A percentile compares a stretch with the other conserved stretches of the same genome.
Conservation (phyloP, 352 stramenopile genomes). For the Phytophthora citricola region DNA sequence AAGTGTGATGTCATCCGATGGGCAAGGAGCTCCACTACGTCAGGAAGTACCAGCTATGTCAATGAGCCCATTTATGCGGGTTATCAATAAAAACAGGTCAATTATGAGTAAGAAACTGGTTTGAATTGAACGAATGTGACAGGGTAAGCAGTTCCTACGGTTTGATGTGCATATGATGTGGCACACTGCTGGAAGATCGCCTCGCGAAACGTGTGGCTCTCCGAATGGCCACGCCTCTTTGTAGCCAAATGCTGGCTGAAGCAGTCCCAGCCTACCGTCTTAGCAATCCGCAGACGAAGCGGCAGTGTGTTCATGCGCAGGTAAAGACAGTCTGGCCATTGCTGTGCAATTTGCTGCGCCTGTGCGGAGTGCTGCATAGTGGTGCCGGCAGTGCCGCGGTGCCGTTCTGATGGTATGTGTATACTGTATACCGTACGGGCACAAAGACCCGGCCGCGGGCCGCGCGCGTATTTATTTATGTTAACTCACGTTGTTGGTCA, state of each 20-base stretch:
- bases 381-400: conserved; percentile 6
- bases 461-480: conserved; percentile 27
- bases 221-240: conserved; percentile 28
- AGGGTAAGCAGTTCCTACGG: background rate
- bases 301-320: background rate
- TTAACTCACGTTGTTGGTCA: conserved; percentile 24
- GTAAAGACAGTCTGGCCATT: background rate
- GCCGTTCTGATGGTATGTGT: conserved; percentile 27
- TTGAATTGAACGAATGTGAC: background rate
- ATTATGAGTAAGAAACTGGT: background rate
- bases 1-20: conserved; percentile 46
- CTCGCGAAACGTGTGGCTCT: conserved; percentile 29
- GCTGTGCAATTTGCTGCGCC: background rate
- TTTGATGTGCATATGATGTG: conserved; percentile 2
- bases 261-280: background rate
- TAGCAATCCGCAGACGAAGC: conserved; percentile 17
- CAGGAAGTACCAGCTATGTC: background rate
- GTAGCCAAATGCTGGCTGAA: conserved; percentile 20
- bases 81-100: background rate
- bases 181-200: conserved; percentile 36
- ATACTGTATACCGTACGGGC: background rate
- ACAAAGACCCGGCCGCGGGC: conserved; percentile 18
- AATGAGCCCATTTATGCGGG: background rate
- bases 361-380: conserved; percentile 2
- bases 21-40: conserved; percentile 7